phyloP scores from a whole-genome alignment of 768 basidiomycete genomes.

The Rhodotorula babjevae region DNA sequence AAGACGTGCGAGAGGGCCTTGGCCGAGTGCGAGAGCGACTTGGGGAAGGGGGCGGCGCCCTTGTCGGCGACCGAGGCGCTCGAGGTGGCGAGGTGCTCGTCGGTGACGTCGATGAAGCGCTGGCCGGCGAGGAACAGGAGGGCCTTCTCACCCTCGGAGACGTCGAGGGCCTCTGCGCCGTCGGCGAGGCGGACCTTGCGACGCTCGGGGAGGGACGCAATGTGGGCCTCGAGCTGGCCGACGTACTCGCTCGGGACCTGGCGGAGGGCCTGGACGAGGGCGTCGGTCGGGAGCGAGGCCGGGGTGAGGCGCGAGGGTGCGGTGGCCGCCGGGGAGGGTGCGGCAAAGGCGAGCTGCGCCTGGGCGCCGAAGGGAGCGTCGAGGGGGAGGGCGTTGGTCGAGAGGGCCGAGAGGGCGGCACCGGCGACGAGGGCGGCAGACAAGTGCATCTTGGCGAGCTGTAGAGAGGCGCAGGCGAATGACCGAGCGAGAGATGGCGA shows the following conservation, averaged over 20 bases:
- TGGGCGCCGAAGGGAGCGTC: background rate
- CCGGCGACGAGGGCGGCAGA: background rate
- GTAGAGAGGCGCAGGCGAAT: background rate
- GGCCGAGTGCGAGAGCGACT: conserved; percentile 23
- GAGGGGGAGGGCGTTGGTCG: conserved; percentile 15
- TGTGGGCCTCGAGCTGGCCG: conserved; percentile 26
- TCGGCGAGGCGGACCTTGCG: conserved; percentile 23
- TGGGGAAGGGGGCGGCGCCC: conserved; percentile 25
- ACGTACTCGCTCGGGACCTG: conserved; percentile 3
- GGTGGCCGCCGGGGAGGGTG: background rate
- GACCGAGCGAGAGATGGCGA: background rate
- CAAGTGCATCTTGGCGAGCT: background rate
- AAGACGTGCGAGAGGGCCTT: conserved; percentile 26
- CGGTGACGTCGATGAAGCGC: conserved; percentile 41
- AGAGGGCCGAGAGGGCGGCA: background rate
- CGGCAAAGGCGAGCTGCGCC: conserved; percentile 19
- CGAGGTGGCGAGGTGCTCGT: conserved; percentile 10
- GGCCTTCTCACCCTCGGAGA: conserved; percentile 42
- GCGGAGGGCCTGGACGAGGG: conserved; percentile 1
- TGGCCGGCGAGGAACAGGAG: conserved; percentile 29
- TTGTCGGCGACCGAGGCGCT: conserved; percentile 1
- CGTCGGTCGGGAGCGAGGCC: background rate
- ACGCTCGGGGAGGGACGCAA: conserved; percentile 34
- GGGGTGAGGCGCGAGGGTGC: no score
- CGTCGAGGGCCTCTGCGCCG: conserved; percentile 9